Conservation (phyloP, 768 basidiomycete species). For the Multifurca ochricompacta region DNA sequence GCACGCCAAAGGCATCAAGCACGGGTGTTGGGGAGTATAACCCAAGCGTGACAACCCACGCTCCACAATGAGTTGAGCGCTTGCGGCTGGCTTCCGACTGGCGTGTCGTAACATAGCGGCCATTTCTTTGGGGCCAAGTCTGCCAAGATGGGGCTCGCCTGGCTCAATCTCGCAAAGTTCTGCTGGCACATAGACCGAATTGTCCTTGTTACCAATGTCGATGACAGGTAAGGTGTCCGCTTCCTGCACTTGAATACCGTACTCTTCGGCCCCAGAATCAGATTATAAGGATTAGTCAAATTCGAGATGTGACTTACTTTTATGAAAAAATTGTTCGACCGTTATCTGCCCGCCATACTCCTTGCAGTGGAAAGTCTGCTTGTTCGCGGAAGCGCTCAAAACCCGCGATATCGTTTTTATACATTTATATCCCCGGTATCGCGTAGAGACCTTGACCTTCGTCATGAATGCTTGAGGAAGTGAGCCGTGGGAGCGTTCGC, state of each 20-base stretch:
- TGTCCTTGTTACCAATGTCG: constrained; percentile 28
- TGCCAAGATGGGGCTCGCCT: constrained; percentile 53
- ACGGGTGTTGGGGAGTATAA: constrained; percentile 32
- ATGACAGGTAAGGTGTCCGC: constrained; percentile 32
- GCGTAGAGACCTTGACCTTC: constrained; percentile 49
- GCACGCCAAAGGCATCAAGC: constrained; percentile 48
- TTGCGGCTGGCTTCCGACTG: constrained; percentile 52
- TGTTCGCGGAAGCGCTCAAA: constrained; percentile 36
- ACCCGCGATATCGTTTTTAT: constrained; percentile 24
- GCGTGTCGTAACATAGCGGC: constrained; percentile 62
- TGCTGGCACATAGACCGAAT: constrained; percentile 45
- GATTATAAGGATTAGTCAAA: constrained; percentile 1
- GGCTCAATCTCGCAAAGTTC: constrained; percentile 62
- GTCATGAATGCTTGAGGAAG: constrained; percentile 42
- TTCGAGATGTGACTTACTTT: constrained; percentile 40
- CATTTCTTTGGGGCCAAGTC: constrained; percentile 52
- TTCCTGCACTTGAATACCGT: constrained; percentile 42
- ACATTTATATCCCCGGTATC: constrained; percentile 35
- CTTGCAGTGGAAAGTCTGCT: constrained; percentile 46
- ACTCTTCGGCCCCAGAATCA: constrained; percentile 35
- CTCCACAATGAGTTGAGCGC: constrained; percentile 49
- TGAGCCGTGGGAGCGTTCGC: constrained; percentile 33
- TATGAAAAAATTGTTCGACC: constrained; percentile 56
- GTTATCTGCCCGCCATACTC: constrained; percentile 50
- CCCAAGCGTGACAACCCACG: constrained; percentile 53